These are phyloP conservation scores for Austropuccinia psidii DNA, from an alignment of 1,284 basidiomycete genomes.

Conservation along the genomic window DNA sequence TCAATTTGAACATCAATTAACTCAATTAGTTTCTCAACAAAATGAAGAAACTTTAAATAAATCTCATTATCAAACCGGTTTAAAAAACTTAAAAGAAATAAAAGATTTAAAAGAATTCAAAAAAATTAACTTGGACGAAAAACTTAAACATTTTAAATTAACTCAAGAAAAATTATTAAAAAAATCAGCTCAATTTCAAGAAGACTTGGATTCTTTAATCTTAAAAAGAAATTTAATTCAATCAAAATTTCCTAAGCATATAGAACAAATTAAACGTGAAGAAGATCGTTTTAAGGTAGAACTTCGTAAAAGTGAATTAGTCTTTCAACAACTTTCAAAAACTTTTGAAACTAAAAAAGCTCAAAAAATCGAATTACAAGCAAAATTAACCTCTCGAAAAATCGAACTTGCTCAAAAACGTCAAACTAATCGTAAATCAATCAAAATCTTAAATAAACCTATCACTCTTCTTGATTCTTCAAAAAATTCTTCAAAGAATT, in stretches of 20 bases:
- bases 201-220: not conserved
- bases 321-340: not conserved
- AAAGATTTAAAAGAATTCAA: constrained; percentile 29
- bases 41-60: constrained; percentile 18
- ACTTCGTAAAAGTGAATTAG: not conserved
- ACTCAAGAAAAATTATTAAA: not conserved
- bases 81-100: constrained; percentile 24
- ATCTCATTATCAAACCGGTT: not conserved
- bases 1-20: constrained; percentile 3
- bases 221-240: not conserved
- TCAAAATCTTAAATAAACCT: not conserved
- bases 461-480: not conserved
- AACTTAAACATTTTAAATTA: constrained; percentile 4
- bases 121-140: constrained; percentile 10
- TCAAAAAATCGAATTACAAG: not conserved
- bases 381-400: not conserved
- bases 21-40: not conserved
- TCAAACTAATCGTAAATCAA: not conserved
- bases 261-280: constrained; percentile 9
- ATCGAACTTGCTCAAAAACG: not conserved
- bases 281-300: not conserved
- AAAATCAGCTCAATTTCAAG: not conserved
- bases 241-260: not conserved
- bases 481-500: not conserved
- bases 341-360: not conserved